Conservation (phyloP, 2,329 filamentous ascomycete species). For the Hypoxylon sp. region DNA sequence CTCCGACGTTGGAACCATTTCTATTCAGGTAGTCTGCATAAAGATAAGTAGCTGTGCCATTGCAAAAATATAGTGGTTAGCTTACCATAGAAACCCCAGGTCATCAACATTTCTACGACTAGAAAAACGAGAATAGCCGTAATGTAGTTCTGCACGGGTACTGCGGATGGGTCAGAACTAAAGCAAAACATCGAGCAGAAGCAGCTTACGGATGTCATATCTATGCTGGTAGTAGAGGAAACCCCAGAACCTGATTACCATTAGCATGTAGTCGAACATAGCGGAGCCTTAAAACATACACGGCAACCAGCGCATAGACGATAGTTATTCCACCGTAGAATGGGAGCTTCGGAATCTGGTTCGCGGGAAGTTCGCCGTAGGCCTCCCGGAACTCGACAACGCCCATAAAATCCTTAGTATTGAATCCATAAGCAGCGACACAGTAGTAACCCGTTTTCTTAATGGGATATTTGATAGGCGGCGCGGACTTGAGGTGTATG, state of each 20-base stretch:
- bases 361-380: conserved; percentile 94
- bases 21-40: conserved; percentile 87
- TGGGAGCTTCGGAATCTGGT: conserved; percentile 95
- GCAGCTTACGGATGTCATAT: conserved; percentile 82
- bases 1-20: conserved; percentile 84
- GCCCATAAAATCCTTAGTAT: conserved; percentile 78
- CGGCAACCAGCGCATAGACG: conserved; percentile 87
- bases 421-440: conserved; percentile 82
- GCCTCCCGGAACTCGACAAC: conserved; percentile 95
- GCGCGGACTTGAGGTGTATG: conserved; percentile 82
- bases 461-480: conserved; percentile 84
- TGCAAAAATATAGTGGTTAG: neutral
- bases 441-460: conserved; percentile 97
- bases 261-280: conserved; percentile 39
- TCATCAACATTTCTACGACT: conserved; percentile 96
- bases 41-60: conserved; percentile 54
- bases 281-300: conserved; percentile 61
- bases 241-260: conserved; percentile 79
- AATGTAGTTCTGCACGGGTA: conserved; percentile 99
- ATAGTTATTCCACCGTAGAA: conserved; percentile 97
- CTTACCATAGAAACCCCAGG: conserved; percentile 95
- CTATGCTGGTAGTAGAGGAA: conserved; percentile 97
- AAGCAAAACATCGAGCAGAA: neutral
- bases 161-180: conserved; percentile 61
- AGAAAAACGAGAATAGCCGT: conserved; percentile 96